Evolutionary conservation across 2,329 filamentous ascomycete genomes (phyloP).

Genomic region (Exserohilum rostratum): DNA sequence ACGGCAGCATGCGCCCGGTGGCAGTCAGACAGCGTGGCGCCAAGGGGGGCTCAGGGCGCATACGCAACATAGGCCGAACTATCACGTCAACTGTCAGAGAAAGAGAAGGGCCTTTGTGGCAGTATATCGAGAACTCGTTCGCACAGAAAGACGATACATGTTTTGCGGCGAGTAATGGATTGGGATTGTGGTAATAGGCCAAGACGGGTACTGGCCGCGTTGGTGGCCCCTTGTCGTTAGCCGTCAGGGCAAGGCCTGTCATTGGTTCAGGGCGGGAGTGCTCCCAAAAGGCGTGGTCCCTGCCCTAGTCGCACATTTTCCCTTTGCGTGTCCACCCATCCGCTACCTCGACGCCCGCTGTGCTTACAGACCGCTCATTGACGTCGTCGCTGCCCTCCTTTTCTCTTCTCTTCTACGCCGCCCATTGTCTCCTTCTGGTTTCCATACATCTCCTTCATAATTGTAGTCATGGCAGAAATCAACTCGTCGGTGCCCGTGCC

Average conservation of each 20-base stretch:
- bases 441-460: background rate
- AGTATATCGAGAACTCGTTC: background rate
- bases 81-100: no score
- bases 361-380: conserved; percentile 4
- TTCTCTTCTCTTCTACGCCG: background rate
- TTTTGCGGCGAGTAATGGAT: conserved; percentile 5
- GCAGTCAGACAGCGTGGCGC: no score
- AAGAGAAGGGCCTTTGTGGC: background rate
- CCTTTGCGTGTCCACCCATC: conserved; percentile 1
- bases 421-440: background rate
- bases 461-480: conserved; percentile 15
- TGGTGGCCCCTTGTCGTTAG: background rate
- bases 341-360: conserved; percentile 11
- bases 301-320: conserved; percentile 15
- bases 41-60: no score
- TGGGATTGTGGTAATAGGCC: background rate
- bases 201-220: conserved; percentile 2
- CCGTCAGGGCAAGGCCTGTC: background rate
- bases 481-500: conserved; percentile 23
- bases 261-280: no score
- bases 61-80: no score
- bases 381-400: background rate
- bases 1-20: no score
- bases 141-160: conserved; percentile 13
- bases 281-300: no score